A percentile compares a stretch with the other conserved stretches of the same genome.
phyloP scores from a whole-genome alignment of 768 basidiomycete species.

The Tylopilus subfusipes region DNA sequence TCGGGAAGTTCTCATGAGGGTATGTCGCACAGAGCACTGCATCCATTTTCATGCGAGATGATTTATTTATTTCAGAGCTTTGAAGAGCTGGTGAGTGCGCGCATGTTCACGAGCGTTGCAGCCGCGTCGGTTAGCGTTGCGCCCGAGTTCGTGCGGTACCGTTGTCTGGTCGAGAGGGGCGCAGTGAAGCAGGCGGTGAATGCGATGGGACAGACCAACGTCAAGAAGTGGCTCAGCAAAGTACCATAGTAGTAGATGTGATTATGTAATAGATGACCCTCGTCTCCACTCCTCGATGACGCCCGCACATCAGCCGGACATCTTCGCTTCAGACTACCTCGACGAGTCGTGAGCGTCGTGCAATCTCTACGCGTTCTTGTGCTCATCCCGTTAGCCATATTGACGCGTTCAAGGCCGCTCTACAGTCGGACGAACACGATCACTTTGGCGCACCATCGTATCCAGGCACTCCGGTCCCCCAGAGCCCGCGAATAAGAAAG shows the following conservation, averaged over 20 bases:
- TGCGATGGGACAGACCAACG: conserved; percentile 58
- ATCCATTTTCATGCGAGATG: not conserved
- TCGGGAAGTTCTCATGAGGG: conserved; percentile 61
- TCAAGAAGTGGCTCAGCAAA: conserved; percentile 78
- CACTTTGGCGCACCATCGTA: conserved; percentile 20
- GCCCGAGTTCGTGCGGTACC: conserved; percentile 73
- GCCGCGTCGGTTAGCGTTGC: conserved; percentile 48
- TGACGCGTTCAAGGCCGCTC: conserved; percentile 72
- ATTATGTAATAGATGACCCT: conserved; percentile 23
- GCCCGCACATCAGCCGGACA: conserved; percentile 7
- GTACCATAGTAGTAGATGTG: conserved; percentile 26
- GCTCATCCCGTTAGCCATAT: conserved; percentile 48
- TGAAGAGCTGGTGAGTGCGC: conserved; percentile 57
- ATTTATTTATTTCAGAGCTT: conserved; percentile 56
- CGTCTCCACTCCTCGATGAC: conserved; percentile 13
- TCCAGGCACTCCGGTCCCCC: conserved; percentile 22
- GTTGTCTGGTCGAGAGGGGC: conserved; percentile 58
- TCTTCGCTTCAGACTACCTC: conserved; percentile 55
- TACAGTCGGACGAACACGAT: conserved; percentile 54
- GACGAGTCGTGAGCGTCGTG: conserved; percentile 61
- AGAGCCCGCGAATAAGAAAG: conserved; percentile 61
- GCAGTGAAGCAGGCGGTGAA: conserved; percentile 69
- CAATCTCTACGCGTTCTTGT: not conserved
- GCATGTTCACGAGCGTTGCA: conserved; percentile 52
- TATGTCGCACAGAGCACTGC: conserved; percentile 36